These are phyloP conservation scores for Croton setiger DNA, from an alignment of 441 rosid species.

Conservation along the genomic window DNA sequence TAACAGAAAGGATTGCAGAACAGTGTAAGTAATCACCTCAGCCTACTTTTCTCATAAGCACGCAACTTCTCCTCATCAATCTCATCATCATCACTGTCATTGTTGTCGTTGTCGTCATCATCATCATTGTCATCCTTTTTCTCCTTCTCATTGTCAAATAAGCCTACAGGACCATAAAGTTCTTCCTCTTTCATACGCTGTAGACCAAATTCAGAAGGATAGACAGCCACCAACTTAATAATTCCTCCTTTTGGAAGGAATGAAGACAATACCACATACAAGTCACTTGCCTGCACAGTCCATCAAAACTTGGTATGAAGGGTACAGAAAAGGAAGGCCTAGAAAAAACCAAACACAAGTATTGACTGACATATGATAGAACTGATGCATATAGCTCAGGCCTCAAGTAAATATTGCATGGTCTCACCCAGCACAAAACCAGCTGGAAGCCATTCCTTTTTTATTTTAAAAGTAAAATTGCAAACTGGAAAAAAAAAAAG, in stretches of 20 bases:
- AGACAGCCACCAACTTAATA: slow-evolving; percentile 63
- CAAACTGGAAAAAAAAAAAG: neutral
- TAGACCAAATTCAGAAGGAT: slow-evolving; percentile 92
- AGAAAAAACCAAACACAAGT: neutral
- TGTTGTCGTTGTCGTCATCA: slow-evolving; percentile 36
- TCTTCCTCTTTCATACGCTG: slow-evolving; percentile 93
- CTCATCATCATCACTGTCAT: no score
- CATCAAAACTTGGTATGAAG: neutral
- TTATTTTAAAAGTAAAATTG: neutral
- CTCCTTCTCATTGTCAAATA: slow-evolving; percentile 49
- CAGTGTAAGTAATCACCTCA: slow-evolving; percentile 37
- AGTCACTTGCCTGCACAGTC: slow-evolving; percentile 64
- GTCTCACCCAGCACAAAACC: no score
- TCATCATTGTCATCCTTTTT: slow-evolving; percentile 17
- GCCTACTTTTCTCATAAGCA: slow-evolving; percentile 55
- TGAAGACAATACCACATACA: slow-evolving; percentile 70
- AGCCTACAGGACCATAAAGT: slow-evolving; percentile 81
- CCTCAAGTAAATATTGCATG: neutral
- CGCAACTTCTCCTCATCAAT: slow-evolving; percentile 49
- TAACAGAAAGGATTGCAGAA: slow-evolving; percentile 12
- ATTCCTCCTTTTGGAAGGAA: slow-evolving; percentile 79
- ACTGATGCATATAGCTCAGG: neutral
- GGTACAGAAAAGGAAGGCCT: neutral
- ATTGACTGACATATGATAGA: neutral
- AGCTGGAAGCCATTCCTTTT: neutral